phyloP scores from a whole-genome alignment of 306 rosid genomes.

The Argentina anserina region DNA sequence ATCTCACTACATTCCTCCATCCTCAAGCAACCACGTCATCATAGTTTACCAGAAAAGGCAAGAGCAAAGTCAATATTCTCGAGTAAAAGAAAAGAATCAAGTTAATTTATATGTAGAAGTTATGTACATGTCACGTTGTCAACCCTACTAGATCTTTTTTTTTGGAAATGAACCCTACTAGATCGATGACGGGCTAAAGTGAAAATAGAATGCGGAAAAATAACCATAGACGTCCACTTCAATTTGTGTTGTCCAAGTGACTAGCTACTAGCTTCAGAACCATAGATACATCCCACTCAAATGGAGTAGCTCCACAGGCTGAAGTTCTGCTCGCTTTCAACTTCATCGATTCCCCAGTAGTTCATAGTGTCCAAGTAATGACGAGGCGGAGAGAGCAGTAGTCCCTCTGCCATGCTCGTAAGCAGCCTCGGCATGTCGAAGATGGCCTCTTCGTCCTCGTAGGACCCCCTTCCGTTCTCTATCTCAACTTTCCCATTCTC shows the following conservation, averaged over 20 bases:
- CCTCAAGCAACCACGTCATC: too few species aligned
- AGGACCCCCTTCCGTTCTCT: neutral
- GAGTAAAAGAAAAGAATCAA: too few species aligned
- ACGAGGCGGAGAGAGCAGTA: slow-evolving; percentile 42
- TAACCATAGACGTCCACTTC: too few species aligned
- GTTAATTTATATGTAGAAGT: too few species aligned
- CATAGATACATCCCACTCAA: neutral
- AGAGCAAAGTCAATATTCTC: too few species aligned
- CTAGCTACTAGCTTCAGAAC: neutral
- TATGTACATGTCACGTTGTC: too few species aligned
- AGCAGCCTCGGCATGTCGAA: slow-evolving; percentile 41
- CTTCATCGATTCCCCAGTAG: neutral
- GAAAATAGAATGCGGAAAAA: too few species aligned
- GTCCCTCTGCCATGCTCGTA: slow-evolving; percentile 47
- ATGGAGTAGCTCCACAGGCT: slow-evolving; percentile 1
- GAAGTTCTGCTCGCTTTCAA: slow-evolving; percentile 19
- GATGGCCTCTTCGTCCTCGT: slow-evolving; percentile 32
- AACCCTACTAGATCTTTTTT: too few species aligned
- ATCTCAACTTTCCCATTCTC: neutral
- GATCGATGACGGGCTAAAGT: too few species aligned
- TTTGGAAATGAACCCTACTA: too few species aligned
- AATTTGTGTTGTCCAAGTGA: neutral
- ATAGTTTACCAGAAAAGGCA: too few species aligned
- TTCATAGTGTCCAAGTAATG: neutral
- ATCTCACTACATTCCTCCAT: too few species aligned